Conservation (phyloP, 495 filamentous ascomycete genomes). For the Halenospora varia region DNA sequence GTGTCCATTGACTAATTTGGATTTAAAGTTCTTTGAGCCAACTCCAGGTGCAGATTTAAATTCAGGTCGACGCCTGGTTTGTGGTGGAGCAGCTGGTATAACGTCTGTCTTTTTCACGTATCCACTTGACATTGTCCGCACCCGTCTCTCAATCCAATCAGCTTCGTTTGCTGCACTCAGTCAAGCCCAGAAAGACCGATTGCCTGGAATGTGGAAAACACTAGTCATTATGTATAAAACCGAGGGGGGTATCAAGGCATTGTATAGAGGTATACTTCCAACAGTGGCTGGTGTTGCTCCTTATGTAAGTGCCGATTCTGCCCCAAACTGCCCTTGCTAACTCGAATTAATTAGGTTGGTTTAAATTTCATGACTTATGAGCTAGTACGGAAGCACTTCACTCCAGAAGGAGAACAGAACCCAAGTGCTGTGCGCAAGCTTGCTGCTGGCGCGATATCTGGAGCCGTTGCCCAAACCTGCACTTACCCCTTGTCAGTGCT, state of each 20-base stretch:
- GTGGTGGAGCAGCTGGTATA: conserved; percentile 86
- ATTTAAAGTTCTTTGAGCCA: conserved; percentile 67
- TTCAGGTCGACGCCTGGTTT: conserved; percentile 67
- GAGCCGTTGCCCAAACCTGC: conserved; percentile 94
- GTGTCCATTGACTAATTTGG: background rate
- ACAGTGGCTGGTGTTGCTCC: conserved; percentile 95
- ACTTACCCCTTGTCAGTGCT: conserved; percentile 90
- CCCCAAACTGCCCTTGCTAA: background rate
- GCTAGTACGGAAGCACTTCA: conserved; percentile 76
- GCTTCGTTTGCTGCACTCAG: conserved; percentile 83
- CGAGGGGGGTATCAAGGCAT: conserved; percentile 76
- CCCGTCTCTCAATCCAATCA: conserved; percentile 90
- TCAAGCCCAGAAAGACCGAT: conserved; percentile 48
- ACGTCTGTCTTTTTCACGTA: conserved; percentile 80
- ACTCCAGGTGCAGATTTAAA: conserved; percentile 63
- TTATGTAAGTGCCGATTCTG: conserved; percentile 53
- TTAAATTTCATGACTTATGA: conserved; percentile 99
- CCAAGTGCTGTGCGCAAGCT: conserved; percentile 78
- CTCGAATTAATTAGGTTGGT: conserved; percentile 62
- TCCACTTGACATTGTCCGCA: conserved; percentile 94
- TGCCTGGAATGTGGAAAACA: conserved; percentile 92
- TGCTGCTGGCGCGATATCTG: conserved; percentile 82
- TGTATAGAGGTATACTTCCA: conserved; percentile 90
- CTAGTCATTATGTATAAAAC: conserved; percentile 81
- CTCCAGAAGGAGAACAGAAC: conserved; percentile 82